Percentiles rank a stretch among this genome's conserved stretches.
Evolutionary conservation across 2,329 filamentous ascomycete genomes (phyloP).

Genomic region (Intubia oerlemansii): DNA sequence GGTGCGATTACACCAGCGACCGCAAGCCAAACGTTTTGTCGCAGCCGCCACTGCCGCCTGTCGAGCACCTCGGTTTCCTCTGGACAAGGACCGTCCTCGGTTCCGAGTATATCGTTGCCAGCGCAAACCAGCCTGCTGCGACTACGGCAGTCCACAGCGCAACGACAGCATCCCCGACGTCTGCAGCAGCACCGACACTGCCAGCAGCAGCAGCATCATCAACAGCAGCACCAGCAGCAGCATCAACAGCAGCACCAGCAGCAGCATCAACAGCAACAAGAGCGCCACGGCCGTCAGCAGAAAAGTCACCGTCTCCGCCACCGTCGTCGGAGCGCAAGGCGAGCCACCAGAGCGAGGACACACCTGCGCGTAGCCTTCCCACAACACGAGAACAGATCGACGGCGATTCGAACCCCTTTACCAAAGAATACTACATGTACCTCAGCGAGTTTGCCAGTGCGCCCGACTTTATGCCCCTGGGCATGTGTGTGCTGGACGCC

Average conservation of each 20-base stretch:
- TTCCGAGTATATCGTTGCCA: constrained; percentile 5
- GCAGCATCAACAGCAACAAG: neutral
- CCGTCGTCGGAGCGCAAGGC: neutral
- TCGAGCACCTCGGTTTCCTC: constrained; percentile 2
- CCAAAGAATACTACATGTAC: too few species aligned
- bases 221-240: too few species aligned
- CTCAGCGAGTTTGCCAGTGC: constrained; percentile 48
- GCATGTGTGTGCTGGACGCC: constrained; percentile 48
- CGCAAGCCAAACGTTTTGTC: too few species aligned
- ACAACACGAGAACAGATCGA: too few species aligned
- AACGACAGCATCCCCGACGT: neutral
- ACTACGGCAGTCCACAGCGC: neutral
- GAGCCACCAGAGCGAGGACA: neutral
- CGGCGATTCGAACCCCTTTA: neutral
- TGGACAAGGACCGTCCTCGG: constrained; percentile 8
- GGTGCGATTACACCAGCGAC: constrained; percentile 8
- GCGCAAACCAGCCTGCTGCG: constrained; percentile 3
- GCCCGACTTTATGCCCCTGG: constrained; percentile 52
- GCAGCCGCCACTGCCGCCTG: neutral
- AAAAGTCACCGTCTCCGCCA: neutral
- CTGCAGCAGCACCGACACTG: neutral
- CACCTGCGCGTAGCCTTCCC: too few species aligned
- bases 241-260: too few species aligned
- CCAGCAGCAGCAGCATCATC: neutral
- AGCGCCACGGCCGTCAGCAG: neutral